These are phyloP conservation scores for Golubevia pallescens DNA, from an alignment of 1,284 basidiomycete genomes.

Conservation along the genomic window DNA sequence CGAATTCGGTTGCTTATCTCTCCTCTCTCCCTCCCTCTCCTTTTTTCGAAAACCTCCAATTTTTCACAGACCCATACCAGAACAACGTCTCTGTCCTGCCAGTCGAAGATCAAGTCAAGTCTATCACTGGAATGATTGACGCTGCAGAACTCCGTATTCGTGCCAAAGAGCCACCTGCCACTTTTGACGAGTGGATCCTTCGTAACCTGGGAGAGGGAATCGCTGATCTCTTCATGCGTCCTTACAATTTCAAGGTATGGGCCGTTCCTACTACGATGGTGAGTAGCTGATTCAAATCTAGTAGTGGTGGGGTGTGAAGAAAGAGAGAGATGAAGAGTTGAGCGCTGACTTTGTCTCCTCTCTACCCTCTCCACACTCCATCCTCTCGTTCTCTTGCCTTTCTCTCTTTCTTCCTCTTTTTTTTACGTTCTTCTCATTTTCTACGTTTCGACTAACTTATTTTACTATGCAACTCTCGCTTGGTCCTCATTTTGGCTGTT, in stretches of 20 bases:
- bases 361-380: no score
- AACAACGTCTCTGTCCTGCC: slow-evolving; percentile 63
- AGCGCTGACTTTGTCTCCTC: no score
- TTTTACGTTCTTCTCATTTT: no score
- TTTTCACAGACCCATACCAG: slow-evolving; percentile 63
- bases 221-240: slow-evolving; percentile 62
- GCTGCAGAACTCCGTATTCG: slow-evolving; percentile 55
- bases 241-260: slow-evolving; percentile 65
- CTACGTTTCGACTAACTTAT: no score
- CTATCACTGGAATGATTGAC: slow-evolving; percentile 64
- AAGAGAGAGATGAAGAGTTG: no score
- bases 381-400: background rate
- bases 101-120: slow-evolving; percentile 59
- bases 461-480: no score
- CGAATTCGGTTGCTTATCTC: background rate
- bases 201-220: slow-evolving; percentile 60
- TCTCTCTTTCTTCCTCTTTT: background rate
- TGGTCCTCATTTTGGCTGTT: no score
- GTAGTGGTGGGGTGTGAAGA: background rate
- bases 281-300: background rate
- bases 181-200: slow-evolving; percentile 63
- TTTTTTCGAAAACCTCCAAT: no score
- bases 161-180: slow-evolving; percentile 50
- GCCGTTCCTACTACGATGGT: slow-evolving; percentile 55
- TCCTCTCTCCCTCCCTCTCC: slow-evolving; percentile 1